These are phyloP conservation scores for Guadua angustifolia DNA, from an alignment of 176 grass and related monocot species.

Conservation along the genomic window DNA sequence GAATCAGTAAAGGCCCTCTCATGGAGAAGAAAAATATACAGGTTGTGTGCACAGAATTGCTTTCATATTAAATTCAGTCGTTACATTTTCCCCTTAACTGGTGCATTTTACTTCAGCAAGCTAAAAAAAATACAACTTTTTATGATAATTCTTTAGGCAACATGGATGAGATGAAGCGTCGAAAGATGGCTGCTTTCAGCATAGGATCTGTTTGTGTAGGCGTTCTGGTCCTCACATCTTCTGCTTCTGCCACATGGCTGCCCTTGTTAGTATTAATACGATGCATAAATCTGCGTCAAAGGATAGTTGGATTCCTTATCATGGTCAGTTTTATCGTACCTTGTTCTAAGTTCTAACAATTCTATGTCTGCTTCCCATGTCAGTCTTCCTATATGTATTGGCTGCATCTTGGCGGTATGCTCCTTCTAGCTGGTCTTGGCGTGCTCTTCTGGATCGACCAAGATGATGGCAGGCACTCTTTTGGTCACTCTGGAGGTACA, in stretches of 20 bases:
- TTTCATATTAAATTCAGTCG: not conserved
- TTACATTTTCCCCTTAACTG: not conserved
- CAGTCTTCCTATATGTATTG: conserved; percentile 59
- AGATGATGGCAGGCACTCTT: conserved; percentile 86
- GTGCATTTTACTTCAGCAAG: conserved; percentile 20
- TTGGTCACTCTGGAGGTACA: conserved; percentile 82
- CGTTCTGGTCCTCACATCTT: conserved; percentile 73
- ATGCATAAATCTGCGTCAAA: not conserved
- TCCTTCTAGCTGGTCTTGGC: conserved; percentile 71
- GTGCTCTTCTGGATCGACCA: conserved; percentile 75
- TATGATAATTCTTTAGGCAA: conserved; percentile 49
- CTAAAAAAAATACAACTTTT: conserved; percentile 8
- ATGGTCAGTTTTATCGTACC: not conserved
- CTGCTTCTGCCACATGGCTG: conserved; percentile 74
- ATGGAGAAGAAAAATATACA: conserved; percentile 56
- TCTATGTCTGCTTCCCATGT: conserved; percentile 22
- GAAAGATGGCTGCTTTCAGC: conserved; percentile 71
- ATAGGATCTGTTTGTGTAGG: conserved; percentile 76
- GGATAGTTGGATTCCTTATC: not conserved
- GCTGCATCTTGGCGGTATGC: conserved; percentile 59
- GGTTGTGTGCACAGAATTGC: conserved; percentile 47
- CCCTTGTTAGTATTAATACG: conserved; percentile 62
- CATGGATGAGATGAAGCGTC: conserved; percentile 60
- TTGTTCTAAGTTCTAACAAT: conserved; percentile 22
- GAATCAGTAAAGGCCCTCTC: conserved; percentile 55